Conservation (phyloP, 2,329 filamentous ascomycete genomes). For the Seiridium cupressi region DNA sequence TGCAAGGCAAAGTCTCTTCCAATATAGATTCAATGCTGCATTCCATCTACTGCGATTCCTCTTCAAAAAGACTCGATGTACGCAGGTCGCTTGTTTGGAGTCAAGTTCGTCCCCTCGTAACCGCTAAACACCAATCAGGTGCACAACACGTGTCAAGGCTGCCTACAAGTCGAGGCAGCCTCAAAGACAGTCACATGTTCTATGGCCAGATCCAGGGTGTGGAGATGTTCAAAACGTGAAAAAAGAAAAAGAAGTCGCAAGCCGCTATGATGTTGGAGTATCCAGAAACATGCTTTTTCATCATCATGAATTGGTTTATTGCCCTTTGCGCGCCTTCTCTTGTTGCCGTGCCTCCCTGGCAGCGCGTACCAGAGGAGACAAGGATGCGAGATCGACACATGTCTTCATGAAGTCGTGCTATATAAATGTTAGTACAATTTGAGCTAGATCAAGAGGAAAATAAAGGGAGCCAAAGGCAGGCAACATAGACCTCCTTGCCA, state of each 20-base stretch:
- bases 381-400: slow-evolving; percentile 70
- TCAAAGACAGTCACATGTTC: neutral
- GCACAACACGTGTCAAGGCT: neutral
- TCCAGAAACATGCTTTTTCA: neutral
- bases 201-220: slow-evolving; percentile 2
- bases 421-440: neutral
- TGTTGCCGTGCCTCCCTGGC: slow-evolving; percentile 82
- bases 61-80: neutral
- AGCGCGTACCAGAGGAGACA: slow-evolving; percentile 83
- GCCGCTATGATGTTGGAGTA: slow-evolving; percentile 8
- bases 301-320: slow-evolving; percentile 23
- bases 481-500: no score
- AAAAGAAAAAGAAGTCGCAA: slow-evolving; percentile 7
- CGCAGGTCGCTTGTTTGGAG: neutral
- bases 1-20: no score
- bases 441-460: no score
- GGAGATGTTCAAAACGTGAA: slow-evolving; percentile 6
- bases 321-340: slow-evolving; percentile 73
- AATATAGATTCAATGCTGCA: no score
- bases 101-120: neutral
- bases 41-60: neutral
- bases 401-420: slow-evolving; percentile 80
- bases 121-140: neutral
- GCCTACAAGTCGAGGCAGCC: neutral
- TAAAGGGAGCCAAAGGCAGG: no score